phyloP scores from a whole-genome alignment of 2,329 filamentous ascomycete species.

The Magnaporthiopsis incrustans region DNA sequence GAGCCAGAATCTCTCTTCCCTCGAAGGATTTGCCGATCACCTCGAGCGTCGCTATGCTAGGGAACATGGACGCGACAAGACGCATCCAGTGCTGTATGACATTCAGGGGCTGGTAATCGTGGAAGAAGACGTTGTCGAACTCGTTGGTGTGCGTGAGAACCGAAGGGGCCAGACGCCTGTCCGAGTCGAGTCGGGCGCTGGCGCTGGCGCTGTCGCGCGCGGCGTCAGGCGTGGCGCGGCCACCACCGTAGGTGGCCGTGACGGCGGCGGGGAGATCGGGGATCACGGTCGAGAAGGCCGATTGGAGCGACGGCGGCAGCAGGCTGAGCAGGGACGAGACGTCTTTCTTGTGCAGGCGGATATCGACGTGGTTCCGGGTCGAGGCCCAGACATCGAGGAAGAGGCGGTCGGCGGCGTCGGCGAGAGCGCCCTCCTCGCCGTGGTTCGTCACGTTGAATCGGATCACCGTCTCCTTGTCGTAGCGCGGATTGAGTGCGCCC shows the following conservation, averaged over 20 bases:
- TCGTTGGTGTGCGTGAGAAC: not conserved
- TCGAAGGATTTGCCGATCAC: slow-evolving; percentile 82
- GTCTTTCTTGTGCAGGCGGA: slow-evolving; percentile 68
- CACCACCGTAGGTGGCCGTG: slow-evolving; percentile 62
- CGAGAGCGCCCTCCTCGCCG: slow-evolving; percentile 61
- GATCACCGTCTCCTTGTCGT: slow-evolving; percentile 77
- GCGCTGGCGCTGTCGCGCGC: slow-evolving; percentile 11
- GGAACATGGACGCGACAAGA: slow-evolving; percentile 82
- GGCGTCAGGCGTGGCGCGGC: slow-evolving; percentile 14
- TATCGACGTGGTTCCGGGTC: slow-evolving; percentile 73
- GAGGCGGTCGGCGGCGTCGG: slow-evolving; percentile 64
- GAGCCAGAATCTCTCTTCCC: slow-evolving; percentile 74
- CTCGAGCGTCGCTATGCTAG: slow-evolving; percentile 53
- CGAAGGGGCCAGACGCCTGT: not conserved
- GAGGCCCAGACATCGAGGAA: slow-evolving; percentile 90
- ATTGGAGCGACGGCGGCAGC: slow-evolving; percentile 65
- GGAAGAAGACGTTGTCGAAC: slow-evolving; percentile 76
- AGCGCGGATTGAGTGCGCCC: slow-evolving; percentile 29
- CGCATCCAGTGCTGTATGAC: slow-evolving; percentile 70
- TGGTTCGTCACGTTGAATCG: slow-evolving; percentile 71
- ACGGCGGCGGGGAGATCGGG: slow-evolving; percentile 72
- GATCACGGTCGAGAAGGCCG: slow-evolving; percentile 67
- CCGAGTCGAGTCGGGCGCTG: not conserved
- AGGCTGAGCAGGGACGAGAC: slow-evolving; percentile 71
- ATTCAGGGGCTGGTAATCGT: slow-evolving; percentile 80